phyloP scores from a whole-genome alignment of 768 basidiomycete species.

The Ramaria sp. region DNA sequence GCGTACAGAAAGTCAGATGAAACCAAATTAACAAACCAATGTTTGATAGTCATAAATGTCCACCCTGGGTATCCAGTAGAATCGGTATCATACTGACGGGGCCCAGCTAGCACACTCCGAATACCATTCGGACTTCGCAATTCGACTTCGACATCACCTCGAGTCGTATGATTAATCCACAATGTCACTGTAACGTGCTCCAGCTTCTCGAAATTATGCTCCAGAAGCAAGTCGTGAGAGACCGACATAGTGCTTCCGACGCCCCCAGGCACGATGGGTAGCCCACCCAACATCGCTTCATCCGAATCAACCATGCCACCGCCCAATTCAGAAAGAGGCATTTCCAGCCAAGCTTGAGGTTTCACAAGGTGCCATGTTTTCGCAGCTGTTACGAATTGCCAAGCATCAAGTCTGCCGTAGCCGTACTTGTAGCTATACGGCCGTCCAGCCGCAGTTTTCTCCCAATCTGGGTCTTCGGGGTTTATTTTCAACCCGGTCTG shows the following conservation, averaged over 20 bases:
- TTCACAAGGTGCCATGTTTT: constrained; percentile 80
- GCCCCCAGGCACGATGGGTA: constrained; percentile 55
- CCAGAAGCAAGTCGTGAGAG: constrained; percentile 51
- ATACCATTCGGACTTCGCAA: constrained; percentile 78
- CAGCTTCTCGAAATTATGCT: constrained; percentile 74
- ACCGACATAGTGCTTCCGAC: constrained; percentile 53
- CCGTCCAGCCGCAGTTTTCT: constrained; percentile 60
- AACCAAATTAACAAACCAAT: constrained; percentile 55
- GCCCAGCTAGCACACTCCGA: constrained; percentile 71
- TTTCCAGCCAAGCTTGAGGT: constrained; percentile 85
- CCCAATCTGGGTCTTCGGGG: constrained; percentile 90
- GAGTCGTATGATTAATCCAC: constrained; percentile 78
- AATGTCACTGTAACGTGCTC: constrained; percentile 91
- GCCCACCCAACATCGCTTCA: constrained; percentile 50
- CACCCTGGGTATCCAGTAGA: constrained; percentile 78
- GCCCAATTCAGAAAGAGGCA: constrained; percentile 57
- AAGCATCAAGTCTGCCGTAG: constrained; percentile 82
- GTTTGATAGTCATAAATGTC: constrained; percentile 98
- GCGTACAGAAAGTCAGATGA: neutral
- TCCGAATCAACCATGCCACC: constrained; percentile 46
- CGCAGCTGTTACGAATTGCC: constrained; percentile 70
- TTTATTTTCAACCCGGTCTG: constrained; percentile 71
- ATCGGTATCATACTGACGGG: constrained; percentile 54
- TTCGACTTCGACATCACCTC: constrained; percentile 93
- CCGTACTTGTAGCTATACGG: constrained; percentile 89